Conservation (phyloP, 305 asterid genomes). For the Rubia balearica region DNA sequence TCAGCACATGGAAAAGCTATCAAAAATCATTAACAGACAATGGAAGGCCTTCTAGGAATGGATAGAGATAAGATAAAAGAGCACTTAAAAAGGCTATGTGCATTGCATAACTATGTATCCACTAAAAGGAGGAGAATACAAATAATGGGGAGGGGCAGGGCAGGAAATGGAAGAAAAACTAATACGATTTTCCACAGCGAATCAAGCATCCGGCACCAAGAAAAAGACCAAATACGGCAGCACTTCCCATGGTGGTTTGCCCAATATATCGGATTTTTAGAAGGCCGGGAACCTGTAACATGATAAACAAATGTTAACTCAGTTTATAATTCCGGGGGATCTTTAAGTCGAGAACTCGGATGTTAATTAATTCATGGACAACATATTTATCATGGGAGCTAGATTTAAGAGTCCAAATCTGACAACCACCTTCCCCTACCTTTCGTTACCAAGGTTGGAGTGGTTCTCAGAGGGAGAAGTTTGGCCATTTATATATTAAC, state of each 20-base stretch:
- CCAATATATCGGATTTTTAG: neutral
- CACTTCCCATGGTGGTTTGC: neutral
- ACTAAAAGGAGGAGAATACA: neutral
- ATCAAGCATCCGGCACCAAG: constrained; percentile 1
- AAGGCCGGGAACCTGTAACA: constrained; percentile 5
- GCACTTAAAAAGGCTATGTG: neutral
- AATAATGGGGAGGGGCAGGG: neutral
- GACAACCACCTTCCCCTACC: neutral
- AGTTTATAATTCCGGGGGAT: neutral
- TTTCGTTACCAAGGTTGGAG: neutral
- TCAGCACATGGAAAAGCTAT: no score
- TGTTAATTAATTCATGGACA: neutral
- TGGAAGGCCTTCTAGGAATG: neutral
- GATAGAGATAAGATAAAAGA: neutral
- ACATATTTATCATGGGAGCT: neutral
- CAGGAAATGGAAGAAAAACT: neutral
- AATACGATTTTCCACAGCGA: neutral
- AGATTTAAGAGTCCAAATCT: neutral
- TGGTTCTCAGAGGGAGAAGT: neutral
- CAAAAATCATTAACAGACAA: neutral
- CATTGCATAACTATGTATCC: neutral
- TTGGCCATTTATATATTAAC: neutral
- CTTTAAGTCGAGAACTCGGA: neutral
- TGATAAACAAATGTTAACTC: neutral
- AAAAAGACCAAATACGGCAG: neutral